A percentile compares a stretch with the other conserved stretches of the same genome.
Evolutionary conservation across 768 basidiomycete species (phyloP).

Genomic region (Sutorius australiensis): DNA sequence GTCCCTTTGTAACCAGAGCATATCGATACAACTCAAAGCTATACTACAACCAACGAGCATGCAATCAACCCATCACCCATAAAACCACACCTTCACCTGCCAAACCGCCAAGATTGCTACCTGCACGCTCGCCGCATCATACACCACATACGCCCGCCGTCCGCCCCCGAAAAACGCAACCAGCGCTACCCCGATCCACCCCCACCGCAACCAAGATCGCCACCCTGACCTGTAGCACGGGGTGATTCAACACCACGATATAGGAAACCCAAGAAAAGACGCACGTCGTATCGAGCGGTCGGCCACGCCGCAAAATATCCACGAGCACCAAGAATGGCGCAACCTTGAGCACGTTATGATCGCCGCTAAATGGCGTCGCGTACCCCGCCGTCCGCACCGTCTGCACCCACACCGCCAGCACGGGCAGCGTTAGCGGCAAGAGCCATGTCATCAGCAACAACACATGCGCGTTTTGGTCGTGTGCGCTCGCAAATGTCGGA

Average conservation of each 20-base stretch:
- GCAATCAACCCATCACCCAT: neutral
- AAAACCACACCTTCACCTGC: conserved; percentile 6
- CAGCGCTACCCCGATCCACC: conserved; percentile 45
- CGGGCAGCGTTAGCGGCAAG: conserved; percentile 71
- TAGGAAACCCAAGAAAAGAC: conserved; percentile 6
- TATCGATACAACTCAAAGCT: no score
- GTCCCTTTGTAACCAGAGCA: neutral
- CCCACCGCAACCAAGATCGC: conserved; percentile 43
- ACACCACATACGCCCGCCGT: conserved; percentile 61
- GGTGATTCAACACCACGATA: neutral
- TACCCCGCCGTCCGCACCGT: conserved; percentile 78
- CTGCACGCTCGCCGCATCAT: conserved; percentile 52
- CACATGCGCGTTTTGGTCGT: conserved; percentile 55
- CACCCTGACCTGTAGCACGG: conserved; percentile 6
- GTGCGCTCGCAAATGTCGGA: conserved; percentile 24
- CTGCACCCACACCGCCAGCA: conserved; percentile 85
- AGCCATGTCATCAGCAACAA: conserved; percentile 78
- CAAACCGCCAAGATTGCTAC: conserved; percentile 11
- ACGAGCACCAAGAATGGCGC: conserved; percentile 62
- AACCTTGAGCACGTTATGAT: conserved; percentile 67
- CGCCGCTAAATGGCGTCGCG: conserved; percentile 76
- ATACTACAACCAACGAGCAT: neutral
- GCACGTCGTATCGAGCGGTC: conserved; percentile 41
- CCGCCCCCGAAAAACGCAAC: conserved; percentile 66
- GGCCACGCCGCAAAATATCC: conserved; percentile 55